Evolutionary conservation across 805 yeast genomes (phyloP), one percentile per base, ranked within the genome.

Genomic region (Zygoascus tannicola): DNA sequence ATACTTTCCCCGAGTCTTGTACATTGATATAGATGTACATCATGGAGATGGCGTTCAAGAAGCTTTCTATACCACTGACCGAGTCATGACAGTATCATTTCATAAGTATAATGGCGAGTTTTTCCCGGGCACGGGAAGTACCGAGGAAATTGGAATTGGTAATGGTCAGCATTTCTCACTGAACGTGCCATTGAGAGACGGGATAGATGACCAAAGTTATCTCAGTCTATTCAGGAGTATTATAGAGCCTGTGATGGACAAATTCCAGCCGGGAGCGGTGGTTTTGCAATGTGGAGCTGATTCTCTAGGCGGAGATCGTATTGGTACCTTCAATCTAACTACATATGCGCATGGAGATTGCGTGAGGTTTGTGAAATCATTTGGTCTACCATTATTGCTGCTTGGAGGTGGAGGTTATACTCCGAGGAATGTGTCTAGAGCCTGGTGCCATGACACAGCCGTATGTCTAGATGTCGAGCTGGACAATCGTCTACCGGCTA

Each of bases 231-330:
- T 60, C 60, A 84, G 80, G 65, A 79, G 92, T 15, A 76, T 92
- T 39, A 80, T 94, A 54, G 96, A 87, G 62, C 97, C 97, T 2
- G 74, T 87, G 35, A 83, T 94, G 50, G 73, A 78, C 36, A 77
- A 80, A 46, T 92, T 83, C 65, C 95, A 85, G 64, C 99, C 99
- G 1, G 78, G 94, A 5, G 97, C 95, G 0, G 82, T 92, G 49
- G 96, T 92, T n/a, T 76, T 88, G 51, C 99, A 92, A 65, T 87
- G 97, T 69, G 99, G 99, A 39, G 98, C 97, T 22, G 99, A 92
- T 62, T 88, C 97, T 1, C 71, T 92, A 41, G 86, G 94, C 34
- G 95, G 97, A 35, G 99, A 92, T 68, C 75, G 95, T 54, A 70
- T 94, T 47, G 98, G 99, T 26, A 85, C 96, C 57, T 94, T 94